These are phyloP conservation scores for Agrocybe praecox DNA, from an alignment of 768 basidiomycete genomes.

Conservation along the genomic window DNA sequence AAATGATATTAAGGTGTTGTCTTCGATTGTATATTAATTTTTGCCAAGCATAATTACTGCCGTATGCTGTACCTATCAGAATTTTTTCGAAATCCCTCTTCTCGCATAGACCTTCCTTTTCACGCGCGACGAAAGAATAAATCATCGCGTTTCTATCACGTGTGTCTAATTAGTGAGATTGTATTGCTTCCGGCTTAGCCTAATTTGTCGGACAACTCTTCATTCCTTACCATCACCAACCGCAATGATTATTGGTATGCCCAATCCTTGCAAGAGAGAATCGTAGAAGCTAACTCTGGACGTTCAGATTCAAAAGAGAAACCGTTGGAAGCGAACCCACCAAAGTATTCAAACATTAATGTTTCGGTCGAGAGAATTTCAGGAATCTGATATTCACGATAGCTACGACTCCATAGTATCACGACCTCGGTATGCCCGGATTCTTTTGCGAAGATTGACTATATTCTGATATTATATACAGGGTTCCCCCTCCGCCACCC, in stretches of 20 bases:
- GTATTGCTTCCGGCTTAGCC: background rate
- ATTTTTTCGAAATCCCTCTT: too few relatives aligned
- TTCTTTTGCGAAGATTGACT: background rate
- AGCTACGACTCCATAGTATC: constrained; percentile 10
- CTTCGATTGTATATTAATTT: background rate
- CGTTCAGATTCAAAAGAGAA: constrained; percentile 12
- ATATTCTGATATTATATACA: background rate
- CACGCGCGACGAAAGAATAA: too few relatives aligned
- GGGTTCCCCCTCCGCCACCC: background rate
- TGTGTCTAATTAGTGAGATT: background rate
- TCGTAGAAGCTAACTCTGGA: too few relatives aligned
- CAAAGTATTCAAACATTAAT: constrained; percentile 9
- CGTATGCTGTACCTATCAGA: too few relatives aligned
- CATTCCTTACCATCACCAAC: background rate
- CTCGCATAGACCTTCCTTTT: too few relatives aligned
- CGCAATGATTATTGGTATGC: background rate
- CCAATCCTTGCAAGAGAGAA: too few relatives aligned
- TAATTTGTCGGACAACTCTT: too few relatives aligned
- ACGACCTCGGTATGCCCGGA: background rate
- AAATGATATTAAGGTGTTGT: background rate
- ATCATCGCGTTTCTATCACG: background rate
- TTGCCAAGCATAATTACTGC: background rate
- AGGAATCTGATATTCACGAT: background rate
- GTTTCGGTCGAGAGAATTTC: background rate
- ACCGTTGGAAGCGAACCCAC: constrained; percentile 2